A percentile compares a stretch with the other conserved stretches of the same genome.
Evolutionary conservation across 345 rosid genomes (phyloP).

Genomic region (Lepidium sativum): DNA sequence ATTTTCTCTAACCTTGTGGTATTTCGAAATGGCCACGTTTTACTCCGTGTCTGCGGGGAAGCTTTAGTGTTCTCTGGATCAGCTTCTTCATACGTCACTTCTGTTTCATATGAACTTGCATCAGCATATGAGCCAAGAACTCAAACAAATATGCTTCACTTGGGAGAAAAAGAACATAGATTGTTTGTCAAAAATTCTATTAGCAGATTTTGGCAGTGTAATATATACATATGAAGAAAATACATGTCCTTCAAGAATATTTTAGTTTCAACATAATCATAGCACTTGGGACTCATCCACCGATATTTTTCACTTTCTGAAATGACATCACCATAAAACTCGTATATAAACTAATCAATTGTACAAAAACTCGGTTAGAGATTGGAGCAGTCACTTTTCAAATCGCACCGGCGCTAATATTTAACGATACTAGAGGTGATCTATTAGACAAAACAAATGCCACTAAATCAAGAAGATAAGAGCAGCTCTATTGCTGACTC

Average conservation of each 20-base stretch:
- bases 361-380: constrained; percentile 23
- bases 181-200: not conserved
- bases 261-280: constrained; percentile 93
- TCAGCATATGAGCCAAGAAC: constrained; percentile 1
- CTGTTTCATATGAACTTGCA: constrained; percentile 77
- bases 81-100: constrained; percentile 57
- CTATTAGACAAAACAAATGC: not conserved
- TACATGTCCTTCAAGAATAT: constrained; percentile 86
- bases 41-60: constrained; percentile 21
- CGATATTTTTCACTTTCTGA: constrained; percentile 89
- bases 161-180: not conserved
- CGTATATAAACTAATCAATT: constrained; percentile 54
- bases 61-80: constrained; percentile 38
- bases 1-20: constrained; percentile 47
- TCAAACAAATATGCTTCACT: not conserved
- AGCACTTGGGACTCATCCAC: constrained; percentile 98
- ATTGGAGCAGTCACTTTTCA: not conserved
- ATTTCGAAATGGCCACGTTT: constrained; percentile 28
- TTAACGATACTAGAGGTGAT: not conserved
- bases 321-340: constrained; percentile 94
- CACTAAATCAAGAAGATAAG: not conserved
- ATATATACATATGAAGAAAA: not conserved
- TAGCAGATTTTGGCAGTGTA: not conserved
- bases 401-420: not conserved
- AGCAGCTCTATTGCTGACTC: too few species aligned